These are phyloP conservation scores for Zanthoxylum bungeanum DNA, from an alignment of 345 rosid genomes.

Conservation along the genomic window DNA sequence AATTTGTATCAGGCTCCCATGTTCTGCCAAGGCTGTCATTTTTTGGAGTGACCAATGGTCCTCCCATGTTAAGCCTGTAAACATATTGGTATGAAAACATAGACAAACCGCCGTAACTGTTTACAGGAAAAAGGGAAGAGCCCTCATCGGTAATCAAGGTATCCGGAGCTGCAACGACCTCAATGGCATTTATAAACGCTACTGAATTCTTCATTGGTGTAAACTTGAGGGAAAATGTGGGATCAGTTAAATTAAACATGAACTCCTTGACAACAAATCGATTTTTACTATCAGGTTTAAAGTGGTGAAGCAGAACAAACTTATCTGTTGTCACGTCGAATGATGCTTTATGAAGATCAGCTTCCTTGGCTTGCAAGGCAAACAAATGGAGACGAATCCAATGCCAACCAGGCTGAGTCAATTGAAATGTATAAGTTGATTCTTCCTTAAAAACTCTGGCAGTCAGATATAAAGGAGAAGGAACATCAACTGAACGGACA, in stretches of 20 bases:
- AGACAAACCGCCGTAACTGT: slow-evolving; percentile 37
- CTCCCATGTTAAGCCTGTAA: slow-evolving; percentile 72
- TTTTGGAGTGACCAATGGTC: slow-evolving; percentile 50
- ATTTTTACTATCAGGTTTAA: slow-evolving; percentile 34
- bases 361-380: slow-evolving; percentile 36
- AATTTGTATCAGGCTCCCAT: slow-evolving; percentile 56
- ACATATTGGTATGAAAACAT: slow-evolving; percentile 46
- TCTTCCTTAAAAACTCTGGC: slow-evolving; percentile 59
- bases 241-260: slow-evolving; percentile 49
- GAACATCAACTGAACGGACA: slow-evolving; percentile 39
- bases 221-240: slow-evolving; percentile 48
- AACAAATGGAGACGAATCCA: slow-evolving; percentile 73
- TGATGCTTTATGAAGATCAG: slow-evolving; percentile 50
- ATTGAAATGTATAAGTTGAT: slow-evolving; percentile 48
- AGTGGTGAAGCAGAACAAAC: slow-evolving; percentile 59
- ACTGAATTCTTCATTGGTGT: slow-evolving; percentile 48
- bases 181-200: slow-evolving; percentile 73
- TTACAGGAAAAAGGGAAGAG: slow-evolving; percentile 51
- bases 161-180: slow-evolving; percentile 75
- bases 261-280: slow-evolving; percentile 51
- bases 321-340: slow-evolving; percentile 56
- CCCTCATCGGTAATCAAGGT: slow-evolving; percentile 48
- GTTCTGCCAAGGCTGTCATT: slow-evolving; percentile 60
- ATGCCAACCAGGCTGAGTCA: slow-evolving; percentile 62
- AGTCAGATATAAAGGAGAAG: slow-evolving; percentile 49